Evolutionary conservation across 2,329 filamentous ascomycete species (phyloP).

Genomic region (Magnaporthales sp.): DNA sequence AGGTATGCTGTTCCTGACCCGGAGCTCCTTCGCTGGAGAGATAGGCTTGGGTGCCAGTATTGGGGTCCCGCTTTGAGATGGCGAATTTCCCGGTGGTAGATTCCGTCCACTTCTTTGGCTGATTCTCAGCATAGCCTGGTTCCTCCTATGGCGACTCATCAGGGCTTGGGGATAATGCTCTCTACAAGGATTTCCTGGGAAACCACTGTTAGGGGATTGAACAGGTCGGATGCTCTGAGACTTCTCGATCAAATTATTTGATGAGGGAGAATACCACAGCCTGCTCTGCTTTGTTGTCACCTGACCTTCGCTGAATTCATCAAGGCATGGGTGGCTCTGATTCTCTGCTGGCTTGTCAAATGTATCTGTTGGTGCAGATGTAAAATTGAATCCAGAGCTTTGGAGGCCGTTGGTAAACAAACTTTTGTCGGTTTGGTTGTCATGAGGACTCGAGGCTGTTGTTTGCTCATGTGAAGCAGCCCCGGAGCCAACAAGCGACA

Average conservation of each 20-base stretch:
- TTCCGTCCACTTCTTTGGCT: not conserved
- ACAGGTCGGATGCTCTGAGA: not conserved
- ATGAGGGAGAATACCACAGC: not conserved
- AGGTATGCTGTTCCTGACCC: slow-evolving; percentile 39
- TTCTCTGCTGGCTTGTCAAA: not conserved
- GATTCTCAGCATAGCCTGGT: slow-evolving; percentile 4
- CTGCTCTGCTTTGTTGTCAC: not conserved
- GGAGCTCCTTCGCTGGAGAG: slow-evolving; percentile 34
- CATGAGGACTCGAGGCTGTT: not conserved
- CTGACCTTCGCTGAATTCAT: not conserved
- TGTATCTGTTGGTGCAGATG: not conserved
- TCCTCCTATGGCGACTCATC: slow-evolving; percentile 5
- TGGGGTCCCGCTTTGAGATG: slow-evolving; percentile 14
- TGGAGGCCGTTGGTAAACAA: not conserved
- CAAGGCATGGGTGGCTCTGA: not conserved
- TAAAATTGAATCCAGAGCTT: not conserved
- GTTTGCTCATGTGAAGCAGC: not conserved
- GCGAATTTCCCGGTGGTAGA: slow-evolving; percentile 3
- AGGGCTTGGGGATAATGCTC: not conserved
- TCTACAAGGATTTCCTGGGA: too few species aligned
- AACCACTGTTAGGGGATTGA: not conserved
- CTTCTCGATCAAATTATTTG: not conserved
- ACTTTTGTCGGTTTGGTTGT: not conserved
- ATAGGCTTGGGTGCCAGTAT: slow-evolving; percentile 39
- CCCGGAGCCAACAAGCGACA: not conserved